These are phyloP conservation scores for Solanum acaule DNA, from an alignment of 257 asterid genomes.

Conservation along the genomic window DNA sequence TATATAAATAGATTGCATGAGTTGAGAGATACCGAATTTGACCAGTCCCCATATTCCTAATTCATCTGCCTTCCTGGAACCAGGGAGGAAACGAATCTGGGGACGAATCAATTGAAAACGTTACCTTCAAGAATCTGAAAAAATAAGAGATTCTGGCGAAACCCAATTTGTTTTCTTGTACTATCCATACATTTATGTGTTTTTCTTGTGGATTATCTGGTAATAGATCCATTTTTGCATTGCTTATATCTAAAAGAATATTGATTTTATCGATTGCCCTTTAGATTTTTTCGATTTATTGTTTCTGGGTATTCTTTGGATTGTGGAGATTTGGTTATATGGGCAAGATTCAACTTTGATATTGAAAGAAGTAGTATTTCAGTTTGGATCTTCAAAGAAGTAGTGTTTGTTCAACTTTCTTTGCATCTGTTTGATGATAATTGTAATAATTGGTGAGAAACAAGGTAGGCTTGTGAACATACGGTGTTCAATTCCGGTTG, in stretches of 20 bases:
- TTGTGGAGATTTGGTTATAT: slow-evolving; percentile 14
- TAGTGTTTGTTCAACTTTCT: not conserved
- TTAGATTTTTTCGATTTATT: not conserved
- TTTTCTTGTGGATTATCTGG: not conserved
- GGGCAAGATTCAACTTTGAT: not conserved
- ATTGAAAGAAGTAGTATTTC: not conserved
- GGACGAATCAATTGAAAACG: not conserved
- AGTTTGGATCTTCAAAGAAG: not conserved
- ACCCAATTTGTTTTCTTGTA: not conserved
- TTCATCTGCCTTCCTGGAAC: not conserved
- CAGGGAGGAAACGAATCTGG: not conserved
- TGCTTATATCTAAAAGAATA: not conserved
- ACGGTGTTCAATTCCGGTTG: slow-evolving; percentile 32
- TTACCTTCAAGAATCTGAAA: not conserved
- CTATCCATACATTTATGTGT: not conserved
- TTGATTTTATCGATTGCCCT: not conserved
- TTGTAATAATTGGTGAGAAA: slow-evolving; percentile 30
- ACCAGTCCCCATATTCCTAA: not conserved
- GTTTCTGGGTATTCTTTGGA: not conserved
- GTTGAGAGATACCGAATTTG: not conserved
- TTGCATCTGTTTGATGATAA: slow-evolving; percentile 60
- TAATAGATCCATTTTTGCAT: not conserved
- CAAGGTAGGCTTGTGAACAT: slow-evolving; percentile 68
- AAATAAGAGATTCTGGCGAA: not conserved
- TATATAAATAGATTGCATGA: not conserved